Conservation (phyloP, 257 asterid species). For the Nicotiana tabacum region DNA sequence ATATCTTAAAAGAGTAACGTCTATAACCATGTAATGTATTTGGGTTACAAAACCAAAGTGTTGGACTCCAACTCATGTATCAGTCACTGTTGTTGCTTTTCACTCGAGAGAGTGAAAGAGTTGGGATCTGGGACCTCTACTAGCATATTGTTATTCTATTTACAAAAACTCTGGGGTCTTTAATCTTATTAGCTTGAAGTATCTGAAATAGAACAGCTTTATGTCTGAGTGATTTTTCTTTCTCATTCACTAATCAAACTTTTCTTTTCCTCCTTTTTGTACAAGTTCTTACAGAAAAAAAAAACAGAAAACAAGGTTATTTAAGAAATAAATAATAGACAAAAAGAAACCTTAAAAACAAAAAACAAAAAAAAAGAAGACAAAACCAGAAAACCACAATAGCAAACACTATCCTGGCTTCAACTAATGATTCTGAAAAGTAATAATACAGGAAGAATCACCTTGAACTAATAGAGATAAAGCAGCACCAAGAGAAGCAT, state of each 20-base stretch:
- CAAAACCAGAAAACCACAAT: neutral
- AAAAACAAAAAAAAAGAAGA: no score
- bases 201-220: neutral
- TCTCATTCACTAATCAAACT: neutral
- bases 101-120: neutral
- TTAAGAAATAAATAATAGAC: neutral
- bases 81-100: neutral
- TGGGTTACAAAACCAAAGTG: neutral
- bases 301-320: neutral
- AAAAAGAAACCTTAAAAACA: neutral
- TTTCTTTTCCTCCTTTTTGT: neutral
- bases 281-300: neutral
- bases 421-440: neutral
- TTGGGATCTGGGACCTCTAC: neutral
- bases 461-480: constrained; percentile 62
- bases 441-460: constrained; percentile 16
- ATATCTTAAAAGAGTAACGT: neutral
- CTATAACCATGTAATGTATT: neutral
- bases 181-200: neutral
- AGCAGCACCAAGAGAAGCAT: constrained; percentile 63
- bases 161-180: neutral
- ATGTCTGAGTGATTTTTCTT: neutral
- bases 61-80: neutral
- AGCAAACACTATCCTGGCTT: neutral
- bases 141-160: neutral